Evolutionary conservation across 768 basidiomycete species (phyloP).

Genomic region (Trichaptum fuscoviolaceum): DNA sequence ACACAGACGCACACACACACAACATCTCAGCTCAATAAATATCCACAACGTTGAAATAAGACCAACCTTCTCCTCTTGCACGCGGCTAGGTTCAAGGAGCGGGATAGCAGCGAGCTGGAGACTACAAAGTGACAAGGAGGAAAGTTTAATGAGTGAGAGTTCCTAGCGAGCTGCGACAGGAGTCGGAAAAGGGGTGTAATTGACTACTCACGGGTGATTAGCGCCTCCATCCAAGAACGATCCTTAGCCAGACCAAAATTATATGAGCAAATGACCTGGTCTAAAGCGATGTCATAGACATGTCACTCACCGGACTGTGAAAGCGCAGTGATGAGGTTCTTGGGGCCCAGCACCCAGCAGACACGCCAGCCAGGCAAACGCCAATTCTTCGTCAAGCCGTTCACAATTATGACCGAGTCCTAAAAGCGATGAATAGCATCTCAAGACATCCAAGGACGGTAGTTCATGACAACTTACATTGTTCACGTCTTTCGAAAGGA

Average conservation of each 20-base stretch:
- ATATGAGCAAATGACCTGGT: not conserved
- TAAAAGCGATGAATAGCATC: constrained; percentile 17
- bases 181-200: not conserved
- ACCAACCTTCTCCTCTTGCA: constrained; percentile 59
- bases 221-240: constrained; percentile 95
- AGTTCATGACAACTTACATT: constrained; percentile 34
- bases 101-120: constrained; percentile 87
- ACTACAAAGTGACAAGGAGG: constrained; percentile 28
- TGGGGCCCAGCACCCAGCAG: constrained; percentile 92
- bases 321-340: constrained; percentile 80
- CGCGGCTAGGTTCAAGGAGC: constrained; percentile 67
- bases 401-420: constrained; percentile 82
- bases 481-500: constrained; percentile 56
- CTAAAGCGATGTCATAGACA: constrained; percentile 1
- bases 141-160: not conserved
- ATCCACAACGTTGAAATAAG: constrained; percentile 1
- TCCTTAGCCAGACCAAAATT: constrained; percentile 29
- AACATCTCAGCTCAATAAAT: not conserved
- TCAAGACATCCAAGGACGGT: not conserved
- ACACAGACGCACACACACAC: too few species aligned
- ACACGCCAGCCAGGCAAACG: constrained; percentile 92
- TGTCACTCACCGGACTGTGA: constrained; percentile 68
- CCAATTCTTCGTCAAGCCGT: constrained; percentile 96
- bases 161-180: constrained; percentile 3
- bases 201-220: constrained; percentile 71